Base-by-base conservation (phyloP, 1,139 yeast species). In the Nakaseomyces bracarensis region DNA sequence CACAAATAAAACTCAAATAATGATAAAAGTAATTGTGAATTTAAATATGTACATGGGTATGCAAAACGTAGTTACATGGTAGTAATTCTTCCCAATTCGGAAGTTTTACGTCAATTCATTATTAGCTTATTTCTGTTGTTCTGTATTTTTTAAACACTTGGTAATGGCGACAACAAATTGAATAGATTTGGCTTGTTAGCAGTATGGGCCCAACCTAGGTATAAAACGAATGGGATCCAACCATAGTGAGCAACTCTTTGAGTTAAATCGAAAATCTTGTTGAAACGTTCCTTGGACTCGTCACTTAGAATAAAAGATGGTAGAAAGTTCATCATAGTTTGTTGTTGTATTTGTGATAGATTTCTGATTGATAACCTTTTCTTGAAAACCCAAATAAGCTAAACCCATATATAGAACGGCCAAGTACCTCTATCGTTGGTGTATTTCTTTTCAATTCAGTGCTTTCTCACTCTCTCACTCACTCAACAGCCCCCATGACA, bases 221-320 rank as follows among this genome's bases (percentile, higher is more conserved):
- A 91, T 59, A 91, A 72, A 51, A 91, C 82, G 61, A 91, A 83
- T 47, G 98, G 98, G 57, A 91, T 82, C 84, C 95, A 91, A 36
- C 97, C 96, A 66, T 87, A 91, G 69, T 91, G 97, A 47, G 91
- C 84, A 58, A 84, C 74, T 44, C 85, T 82, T 65, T 86, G 84
- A 52, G 96, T 81, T 57, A 86, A 73, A 56, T 84, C 94, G 56
- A 87, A 70, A 51, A 87, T 69, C 65, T 81, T 85, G 64, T 80
- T 67, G 64, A 91, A 75, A 69, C 97, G 86, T 70, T 91, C 98
- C 75, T 81, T 79, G 49, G 82, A 77, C 63, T 79, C 85, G 67
- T 80, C 86, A 43, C 64, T 60, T 45, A 61, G 47, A 39, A 61
- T 61, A 39, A 60, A 61, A 35, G 65, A 57, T 43, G 65, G 64